Evolutionary conservation across 208 protist genomes (phyloP).

Genomic region (Crithidia fasciculata): DNA sequence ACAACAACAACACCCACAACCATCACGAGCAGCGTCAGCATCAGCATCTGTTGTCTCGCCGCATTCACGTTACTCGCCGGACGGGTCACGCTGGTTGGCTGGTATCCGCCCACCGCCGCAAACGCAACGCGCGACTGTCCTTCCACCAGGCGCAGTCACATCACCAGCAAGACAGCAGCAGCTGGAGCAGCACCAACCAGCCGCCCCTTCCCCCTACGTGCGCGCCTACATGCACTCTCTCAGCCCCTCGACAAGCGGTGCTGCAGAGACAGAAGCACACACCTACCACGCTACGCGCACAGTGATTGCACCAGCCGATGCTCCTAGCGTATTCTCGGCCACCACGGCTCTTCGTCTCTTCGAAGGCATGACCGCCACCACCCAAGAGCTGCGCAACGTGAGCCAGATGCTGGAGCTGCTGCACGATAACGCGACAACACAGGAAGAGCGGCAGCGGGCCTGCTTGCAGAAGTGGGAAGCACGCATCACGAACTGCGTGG

Average conservation of each 20-base stretch:
- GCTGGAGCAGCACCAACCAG: neutral
- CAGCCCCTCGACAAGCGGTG: neutral
- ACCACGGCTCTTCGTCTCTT: constrained; percentile 7
- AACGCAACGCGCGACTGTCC: neutral
- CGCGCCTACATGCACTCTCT: constrained; percentile 4
- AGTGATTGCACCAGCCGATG: neutral
- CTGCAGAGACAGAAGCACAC: neutral
- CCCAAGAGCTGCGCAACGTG: constrained; percentile 61
- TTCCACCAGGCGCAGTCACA: neutral
- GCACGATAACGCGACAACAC: constrained; percentile 21
- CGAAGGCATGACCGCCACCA: constrained; percentile 17
- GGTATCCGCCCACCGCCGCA: constrained; percentile 6
- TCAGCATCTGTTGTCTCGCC: no score
- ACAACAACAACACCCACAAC: no score
- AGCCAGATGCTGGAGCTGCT: constrained; percentile 52
- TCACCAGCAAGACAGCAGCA: neutral
- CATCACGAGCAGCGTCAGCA: no score
- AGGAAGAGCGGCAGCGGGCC: constrained; percentile 13
- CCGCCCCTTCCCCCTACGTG: constrained; percentile 14
- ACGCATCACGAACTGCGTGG: constrained; percentile 24
- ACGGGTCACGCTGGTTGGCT: constrained; percentile 10
- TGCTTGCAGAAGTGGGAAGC: constrained; percentile 39
- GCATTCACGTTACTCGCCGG: constrained; percentile 2
- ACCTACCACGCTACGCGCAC: neutral
- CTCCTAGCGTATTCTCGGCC: neutral